Evolutionary conservation across 805 yeast species (phyloP).

Genomic region (Lipomyces oligophaga): DNA sequence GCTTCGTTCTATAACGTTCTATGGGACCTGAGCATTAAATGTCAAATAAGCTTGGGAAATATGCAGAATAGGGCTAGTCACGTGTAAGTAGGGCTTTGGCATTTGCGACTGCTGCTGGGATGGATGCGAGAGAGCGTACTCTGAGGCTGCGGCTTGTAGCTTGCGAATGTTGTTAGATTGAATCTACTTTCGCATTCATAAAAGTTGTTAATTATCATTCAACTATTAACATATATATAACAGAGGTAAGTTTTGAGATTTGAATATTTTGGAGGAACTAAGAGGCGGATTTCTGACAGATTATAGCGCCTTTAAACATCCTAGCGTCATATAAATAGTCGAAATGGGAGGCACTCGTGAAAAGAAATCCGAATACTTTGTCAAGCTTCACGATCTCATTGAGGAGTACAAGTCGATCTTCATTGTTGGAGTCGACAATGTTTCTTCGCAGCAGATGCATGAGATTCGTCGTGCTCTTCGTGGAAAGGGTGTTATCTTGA

Average conservation of each 20-base stretch:
- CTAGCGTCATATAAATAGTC: constrained; percentile 73
- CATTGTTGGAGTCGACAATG: constrained; percentile 99
- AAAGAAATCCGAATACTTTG: constrained; percentile 92
- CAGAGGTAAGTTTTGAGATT: no score
- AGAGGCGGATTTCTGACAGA: no score
- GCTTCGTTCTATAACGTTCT: no score
- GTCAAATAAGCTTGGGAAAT: no score
- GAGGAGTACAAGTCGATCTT: constrained; percentile 94
- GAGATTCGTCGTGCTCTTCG: constrained; percentile 97
- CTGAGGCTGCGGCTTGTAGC: no score
- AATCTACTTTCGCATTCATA: no score
- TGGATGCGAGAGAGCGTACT: no score
- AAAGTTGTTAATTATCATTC: no score
- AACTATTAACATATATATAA: no score
- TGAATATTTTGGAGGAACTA: no score
- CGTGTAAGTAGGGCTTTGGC: background rate
- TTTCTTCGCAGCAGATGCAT: constrained; percentile 96
- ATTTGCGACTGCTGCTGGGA: constrained; percentile 11
- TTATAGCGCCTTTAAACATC: constrained; percentile 72
- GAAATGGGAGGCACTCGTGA: constrained; percentile 99
- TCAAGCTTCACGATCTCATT: constrained; percentile 89
- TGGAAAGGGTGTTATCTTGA: constrained; percentile 89
- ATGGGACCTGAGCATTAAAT: no score
- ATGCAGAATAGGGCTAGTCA: constrained; percentile 9
- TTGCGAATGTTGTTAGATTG: no score